A percentile compares a stretch with the other conserved stretches of the same genome.
Evolutionary conservation across 2,329 filamentous ascomycete species (phyloP).

Genomic region (Alternaria tenuissima): DNA sequence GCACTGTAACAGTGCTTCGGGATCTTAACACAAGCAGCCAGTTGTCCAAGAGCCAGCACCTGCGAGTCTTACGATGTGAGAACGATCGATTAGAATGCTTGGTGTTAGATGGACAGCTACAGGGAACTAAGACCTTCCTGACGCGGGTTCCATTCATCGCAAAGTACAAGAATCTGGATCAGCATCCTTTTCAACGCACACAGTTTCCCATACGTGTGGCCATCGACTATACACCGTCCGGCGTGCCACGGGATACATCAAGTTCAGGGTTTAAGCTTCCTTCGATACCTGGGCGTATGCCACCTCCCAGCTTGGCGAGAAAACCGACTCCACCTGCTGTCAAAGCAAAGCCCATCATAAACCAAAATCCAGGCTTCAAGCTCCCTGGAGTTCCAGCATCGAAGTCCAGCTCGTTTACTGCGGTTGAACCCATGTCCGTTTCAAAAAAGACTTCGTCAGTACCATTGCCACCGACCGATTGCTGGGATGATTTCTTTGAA

Average conservation of each 20-base stretch:
- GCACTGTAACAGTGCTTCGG: conserved; percentile 38
- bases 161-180: conserved; percentile 40
- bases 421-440: not conserved
- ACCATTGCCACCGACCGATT: conserved; percentile 21
- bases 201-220: conserved; percentile 47
- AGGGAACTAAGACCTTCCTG: conserved; percentile 43
- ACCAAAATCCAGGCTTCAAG: conserved; percentile 34
- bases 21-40: conserved; percentile 41
- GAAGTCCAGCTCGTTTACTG: conserved; percentile 10
- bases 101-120: conserved; percentile 44
- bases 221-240: conserved; percentile 20
- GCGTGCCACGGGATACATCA: conserved; percentile 9
- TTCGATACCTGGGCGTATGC: conserved; percentile 19
- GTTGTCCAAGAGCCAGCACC: conserved; percentile 44
- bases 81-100: conserved; percentile 44
- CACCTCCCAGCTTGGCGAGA: conserved; percentile 13
- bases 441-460: not conserved
- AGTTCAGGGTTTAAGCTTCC: conserved; percentile 35
- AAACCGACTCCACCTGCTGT: not conserved
- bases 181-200: conserved; percentile 35
- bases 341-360: conserved; percentile 11
- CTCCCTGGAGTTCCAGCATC: conserved; percentile 38
- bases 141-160: conserved; percentile 39
- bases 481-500: conserved; percentile 55
- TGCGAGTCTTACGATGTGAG: conserved; percentile 39